Base-by-base conservation (phyloP, 164 flowering plant species). In the Stephania japonica region DNA sequence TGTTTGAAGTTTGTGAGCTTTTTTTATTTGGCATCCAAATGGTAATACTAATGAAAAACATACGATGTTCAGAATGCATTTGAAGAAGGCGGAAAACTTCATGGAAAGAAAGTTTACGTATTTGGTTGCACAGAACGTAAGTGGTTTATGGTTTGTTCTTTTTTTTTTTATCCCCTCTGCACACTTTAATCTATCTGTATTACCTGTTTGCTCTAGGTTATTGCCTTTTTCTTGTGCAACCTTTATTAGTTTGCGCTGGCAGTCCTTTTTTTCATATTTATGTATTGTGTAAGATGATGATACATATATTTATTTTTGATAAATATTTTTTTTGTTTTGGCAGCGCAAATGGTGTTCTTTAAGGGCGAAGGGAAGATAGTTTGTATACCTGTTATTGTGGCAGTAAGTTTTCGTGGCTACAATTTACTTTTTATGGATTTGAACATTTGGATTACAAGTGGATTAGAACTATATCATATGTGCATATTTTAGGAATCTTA, bases 121-220 rank as follows among this genome's bases (percentile, higher is more conserved):
- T 96, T 93, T 78, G 95, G 97, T 42, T 84, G 87, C 72, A 87
- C 98, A 0, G 99, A 96, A 75, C 98, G 99, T 93, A 84, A 86
- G 97, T 81, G n/a, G 59, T 25, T 72, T 67, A 11, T 68, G 12
- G 16, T 8, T 38, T 26, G 32, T 1, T 2, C 5, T 18, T 65
- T 49, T 56, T 56, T 56, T 67, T 64, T 72, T 71, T 32, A 2
- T 32, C 38, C 38, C 38, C 38, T 32, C 4, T 32, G 38, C 38
- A 32, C 38, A 71, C 19, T 43, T 69, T 27, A 9, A 23, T 75
- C 25, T 53, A 1, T 70, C 7, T 70, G 5, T 47, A 26, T 24
- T n/a, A 47, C 3, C 49, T 69, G 21, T 23, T 47, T 6, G 61
- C 66, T 23, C 18, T 24, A 63, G 5, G 10, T 24, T 63, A 32